Evolutionary conservation across 176 grass and related monocot genomes (phyloP), one percentile per base, ranked within the genome.

Genomic region (Otatea glauca): DNA sequence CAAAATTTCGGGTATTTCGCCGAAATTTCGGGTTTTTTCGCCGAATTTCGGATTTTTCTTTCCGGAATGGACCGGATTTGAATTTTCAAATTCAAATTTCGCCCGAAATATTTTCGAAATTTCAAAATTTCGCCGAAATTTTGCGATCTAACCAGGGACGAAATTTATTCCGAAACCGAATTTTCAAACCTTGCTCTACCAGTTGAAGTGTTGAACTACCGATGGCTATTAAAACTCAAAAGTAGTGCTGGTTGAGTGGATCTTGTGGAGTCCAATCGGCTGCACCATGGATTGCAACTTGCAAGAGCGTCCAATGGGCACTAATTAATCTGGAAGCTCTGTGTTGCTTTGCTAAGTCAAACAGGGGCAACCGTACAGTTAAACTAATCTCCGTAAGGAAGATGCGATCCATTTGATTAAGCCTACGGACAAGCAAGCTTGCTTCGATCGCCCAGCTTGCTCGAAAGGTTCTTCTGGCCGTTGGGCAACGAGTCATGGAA

Each of bases 341-440:
- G 44, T 42, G 67, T 2, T 63, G 69, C 7, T 7, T 74, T 11
- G 38, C 6, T 15, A 62, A 81, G 87, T 85, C 76, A 89, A 81
- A 56, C 51, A 11, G 48, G 61, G 76, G 8, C 38, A 68, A 14
- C 59, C 13, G 16, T 23, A 12, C 34, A 35, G 43, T n/a, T 81
- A 85, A 76, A 85, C 53, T 81, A 63, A 29, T 42, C 44, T 68
- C 63, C 24, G 62, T 9, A 20, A 77, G 29, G 62, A 76, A 60
- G 79, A 63, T 81, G 2, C 14, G 75, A 20, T 41, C 54, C 35
- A 71, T 73, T 83, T 73, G 32, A 84, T 39, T 54, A 65, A 61
- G 51, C 53, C 53, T 5, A 76, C 4, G 34, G 70, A 76, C 51
- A 23, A 1, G 55, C 18, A 1, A 29, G 29, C 29, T 23, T 51